Conservation (phyloP, 805 yeast species). For the Scheffersomyces stipitis region DNA sequence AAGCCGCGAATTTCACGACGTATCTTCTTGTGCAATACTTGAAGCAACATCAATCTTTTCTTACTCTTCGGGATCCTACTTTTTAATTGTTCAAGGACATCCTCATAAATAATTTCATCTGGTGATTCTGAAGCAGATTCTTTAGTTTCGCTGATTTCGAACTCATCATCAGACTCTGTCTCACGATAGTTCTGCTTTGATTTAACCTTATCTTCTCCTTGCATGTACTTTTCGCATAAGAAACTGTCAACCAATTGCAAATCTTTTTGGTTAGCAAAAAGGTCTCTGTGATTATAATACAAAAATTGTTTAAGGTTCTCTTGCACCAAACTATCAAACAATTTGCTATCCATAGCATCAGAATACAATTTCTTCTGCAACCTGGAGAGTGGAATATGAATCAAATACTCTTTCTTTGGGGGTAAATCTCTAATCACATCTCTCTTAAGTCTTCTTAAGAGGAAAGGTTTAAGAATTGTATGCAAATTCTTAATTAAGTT, state of each 20-base stretch:
- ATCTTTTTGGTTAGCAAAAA: conserved; percentile 18
- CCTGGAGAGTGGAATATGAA: conserved; percentile 67
- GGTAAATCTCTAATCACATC: conserved; percentile 71
- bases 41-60: conserved; percentile 13
- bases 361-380: conserved; percentile 66
- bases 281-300: conserved; percentile 32
- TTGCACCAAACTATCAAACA: conserved; percentile 46
- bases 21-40: conserved; percentile 12
- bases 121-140: neutral
- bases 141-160: conserved; percentile 11
- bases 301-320: conserved; percentile 54
- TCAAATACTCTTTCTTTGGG: conserved; percentile 83
- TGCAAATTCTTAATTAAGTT: conserved; percentile 76
- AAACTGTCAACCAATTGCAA: conserved; percentile 37
- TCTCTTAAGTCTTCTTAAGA: conserved; percentile 76
- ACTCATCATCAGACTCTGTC: conserved; percentile 32
- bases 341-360: conserved; percentile 44
- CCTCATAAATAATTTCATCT: neutral
- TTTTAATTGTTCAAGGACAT: conserved; percentile 2
- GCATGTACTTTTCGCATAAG: conserved; percentile 32
- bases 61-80: conserved; percentile 18
- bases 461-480: conserved; percentile 83
- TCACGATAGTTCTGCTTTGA: conserved; percentile 13
- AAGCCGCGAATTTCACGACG: conserved; percentile 30
- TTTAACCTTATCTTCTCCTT: conserved; percentile 2